Conservation (phyloP, 2,329 filamentous ascomycete genomes). For the Cladosporium phlei region DNA sequence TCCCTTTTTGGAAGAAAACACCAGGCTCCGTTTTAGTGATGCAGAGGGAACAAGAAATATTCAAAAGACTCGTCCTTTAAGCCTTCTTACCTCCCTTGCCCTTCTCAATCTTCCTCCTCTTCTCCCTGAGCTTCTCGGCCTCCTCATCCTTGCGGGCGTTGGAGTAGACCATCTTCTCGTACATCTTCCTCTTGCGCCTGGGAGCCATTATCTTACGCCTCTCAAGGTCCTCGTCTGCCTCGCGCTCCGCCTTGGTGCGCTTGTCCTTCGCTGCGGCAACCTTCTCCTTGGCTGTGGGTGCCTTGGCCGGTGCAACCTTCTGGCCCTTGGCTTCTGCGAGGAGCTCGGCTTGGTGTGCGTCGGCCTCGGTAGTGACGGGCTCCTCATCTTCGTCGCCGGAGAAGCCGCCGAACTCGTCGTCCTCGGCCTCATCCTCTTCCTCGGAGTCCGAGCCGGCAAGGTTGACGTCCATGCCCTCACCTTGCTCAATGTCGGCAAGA, state of each 20-base stretch:
- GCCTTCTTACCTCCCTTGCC: slow-evolving; percentile 17
- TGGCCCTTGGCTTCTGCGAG: slow-evolving; percentile 82
- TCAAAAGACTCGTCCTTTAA: too few relatives aligned
- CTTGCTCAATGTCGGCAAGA: slow-evolving; percentile 24
- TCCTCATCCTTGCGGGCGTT: slow-evolving; percentile 91
- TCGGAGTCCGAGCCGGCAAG: slow-evolving; percentile 42
- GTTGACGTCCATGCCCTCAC: slow-evolving; percentile 45
- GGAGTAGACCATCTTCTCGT: slow-evolving; percentile 95
- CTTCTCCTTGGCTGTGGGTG: slow-evolving; percentile 54
- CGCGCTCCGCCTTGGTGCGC: slow-evolving; percentile 55
- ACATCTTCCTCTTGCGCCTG: slow-evolving; percentile 94
- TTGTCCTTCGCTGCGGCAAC: slow-evolving; percentile 65
- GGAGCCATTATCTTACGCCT: slow-evolving; percentile 97
- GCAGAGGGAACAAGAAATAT: too few relatives aligned
- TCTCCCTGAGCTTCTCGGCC: slow-evolving; percentile 77
- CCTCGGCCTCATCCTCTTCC: slow-evolving; percentile 45
- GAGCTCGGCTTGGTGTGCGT: slow-evolving; percentile 79
- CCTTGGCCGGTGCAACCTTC: slow-evolving; percentile 35
- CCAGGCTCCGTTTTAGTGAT: too few relatives aligned
- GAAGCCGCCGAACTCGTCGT: slow-evolving; percentile 41
- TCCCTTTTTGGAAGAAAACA: too few relatives aligned
- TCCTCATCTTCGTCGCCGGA: slow-evolving; percentile 47
- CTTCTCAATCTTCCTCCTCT: slow-evolving; percentile 86
- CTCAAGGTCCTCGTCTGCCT: slow-evolving; percentile 82
- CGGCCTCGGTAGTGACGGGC: slow-evolving; percentile 43